phyloP scores from a whole-genome alignment of 495 filamentous ascomycete species.

The Tetracladium setigerum region DNA sequence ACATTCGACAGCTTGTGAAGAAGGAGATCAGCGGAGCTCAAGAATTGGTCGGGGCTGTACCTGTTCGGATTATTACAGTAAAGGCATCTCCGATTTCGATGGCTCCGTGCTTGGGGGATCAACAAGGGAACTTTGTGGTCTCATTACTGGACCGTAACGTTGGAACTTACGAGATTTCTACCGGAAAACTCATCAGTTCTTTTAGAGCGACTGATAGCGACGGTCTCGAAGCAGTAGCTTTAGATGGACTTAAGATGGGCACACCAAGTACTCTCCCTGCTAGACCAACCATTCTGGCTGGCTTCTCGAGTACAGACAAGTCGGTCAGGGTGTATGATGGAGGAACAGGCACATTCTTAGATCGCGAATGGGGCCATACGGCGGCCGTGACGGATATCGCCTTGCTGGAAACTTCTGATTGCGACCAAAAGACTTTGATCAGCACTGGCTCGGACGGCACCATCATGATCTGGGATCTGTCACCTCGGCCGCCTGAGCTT shows the following conservation, averaged over 20 bases:
- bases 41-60: conserved; percentile 67
- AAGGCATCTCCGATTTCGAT: conserved; percentile 85
- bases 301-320: conserved; percentile 87
- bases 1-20: conserved; percentile 68
- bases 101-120: conserved; percentile 51
- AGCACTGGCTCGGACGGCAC: conserved; percentile 78
- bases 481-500: conserved; percentile 28
- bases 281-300: conserved; percentile 55
- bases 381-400: conserved; percentile 80
- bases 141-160: conserved; percentile 80
- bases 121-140: conserved; percentile 47
- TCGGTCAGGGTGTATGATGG: conserved; percentile 85
- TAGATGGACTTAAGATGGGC: conserved; percentile 64
- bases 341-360: conserved; percentile 65
- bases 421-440: conserved; percentile 48
- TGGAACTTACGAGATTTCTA: conserved; percentile 63
- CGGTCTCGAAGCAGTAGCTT: conserved; percentile 70
- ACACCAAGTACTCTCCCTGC: conserved; percentile 27
- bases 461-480: conserved; percentile 76
- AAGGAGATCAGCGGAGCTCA: conserved; percentile 52
- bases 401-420: conserved; percentile 49
- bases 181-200: conserved; percentile 58
- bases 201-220: conserved; percentile 80
- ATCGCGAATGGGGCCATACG: conserved; percentile 89
- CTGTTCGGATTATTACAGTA: conserved; percentile 64